A percentile compares a stretch with the other conserved stretches of the same genome.
phyloP scores from a whole-genome alignment of 495 filamentous ascomycete species.

The Lasiosphaeria hispida region DNA sequence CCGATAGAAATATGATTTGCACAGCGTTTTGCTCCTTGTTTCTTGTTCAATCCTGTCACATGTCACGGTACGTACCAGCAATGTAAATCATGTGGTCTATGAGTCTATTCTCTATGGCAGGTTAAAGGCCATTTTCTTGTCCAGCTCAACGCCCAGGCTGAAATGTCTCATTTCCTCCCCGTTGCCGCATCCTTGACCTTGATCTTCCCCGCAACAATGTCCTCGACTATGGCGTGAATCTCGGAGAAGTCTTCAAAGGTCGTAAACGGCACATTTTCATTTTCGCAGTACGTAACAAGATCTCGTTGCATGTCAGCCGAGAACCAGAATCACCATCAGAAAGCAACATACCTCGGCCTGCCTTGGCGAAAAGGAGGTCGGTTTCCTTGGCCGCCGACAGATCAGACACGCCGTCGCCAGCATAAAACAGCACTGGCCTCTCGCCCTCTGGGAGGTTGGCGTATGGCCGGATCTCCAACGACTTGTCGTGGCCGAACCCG shows the following conservation, averaged over 20 bases:
- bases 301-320: constrained; percentile 47
- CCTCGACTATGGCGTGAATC: constrained; percentile 70
- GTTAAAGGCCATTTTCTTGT: neutral
- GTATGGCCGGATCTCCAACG: constrained; percentile 80
- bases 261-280: constrained; percentile 74
- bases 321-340: neutral
- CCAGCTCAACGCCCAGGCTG: neutral
- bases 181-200: constrained; percentile 45
- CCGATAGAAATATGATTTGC: too few species aligned
- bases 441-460: constrained; percentile 61
- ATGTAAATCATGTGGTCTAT: neutral
- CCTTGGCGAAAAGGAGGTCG: constrained; percentile 87
- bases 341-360: constrained; percentile 66
- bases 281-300: constrained; percentile 77
- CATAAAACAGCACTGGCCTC: constrained; percentile 79
- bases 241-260: constrained; percentile 74
- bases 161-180: constrained; percentile 21
- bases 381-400: constrained; percentile 85
- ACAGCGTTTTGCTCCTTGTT: constrained; percentile 40
- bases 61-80: neutral
- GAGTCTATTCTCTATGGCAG: constrained; percentile 12
- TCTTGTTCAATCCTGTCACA: neutral
- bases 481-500: constrained; percentile 92
- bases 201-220: constrained; percentile 63
- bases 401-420: constrained; percentile 87